Evolutionary conservation across 2,329 filamentous ascomycete genomes (phyloP).

Genomic region (Penicillium olsonii): DNA sequence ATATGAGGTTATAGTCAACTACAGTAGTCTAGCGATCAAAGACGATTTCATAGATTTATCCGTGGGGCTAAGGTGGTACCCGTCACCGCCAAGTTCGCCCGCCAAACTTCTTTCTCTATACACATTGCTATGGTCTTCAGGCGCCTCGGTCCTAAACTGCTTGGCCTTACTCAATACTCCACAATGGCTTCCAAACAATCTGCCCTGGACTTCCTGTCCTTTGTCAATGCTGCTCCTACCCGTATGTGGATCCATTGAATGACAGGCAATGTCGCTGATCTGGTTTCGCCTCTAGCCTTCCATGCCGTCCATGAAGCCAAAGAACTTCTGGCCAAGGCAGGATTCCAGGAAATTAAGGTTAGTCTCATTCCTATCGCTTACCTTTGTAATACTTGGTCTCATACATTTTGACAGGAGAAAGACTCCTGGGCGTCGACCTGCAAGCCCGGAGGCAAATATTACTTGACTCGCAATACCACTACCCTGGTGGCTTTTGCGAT

Average conservation of each 20-base stretch:
- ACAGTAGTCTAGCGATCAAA: too few species aligned
- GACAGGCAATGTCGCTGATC: constrained; percentile 7
- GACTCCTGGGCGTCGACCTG: constrained; percentile 82
- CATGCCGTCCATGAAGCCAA: constrained; percentile 85
- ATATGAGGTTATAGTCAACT: too few species aligned
- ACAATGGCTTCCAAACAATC: constrained; percentile 43
- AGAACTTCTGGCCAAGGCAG: constrained; percentile 74
- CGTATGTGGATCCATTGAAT: constrained; percentile 55
- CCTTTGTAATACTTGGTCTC: neutral
- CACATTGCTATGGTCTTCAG: constrained; percentile 12
- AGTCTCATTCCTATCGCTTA: neutral
- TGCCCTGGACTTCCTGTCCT: constrained; percentile 84
- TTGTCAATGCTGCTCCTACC: constrained; percentile 91
- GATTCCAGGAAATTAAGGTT: constrained; percentile 81
- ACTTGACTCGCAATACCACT: constrained; percentile 88
- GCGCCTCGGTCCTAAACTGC: constrained; percentile 12
- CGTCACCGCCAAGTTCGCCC: constrained; percentile 10
- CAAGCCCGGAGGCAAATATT: constrained; percentile 89
- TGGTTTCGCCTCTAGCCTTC: constrained; percentile 64
- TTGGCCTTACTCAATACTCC: constrained; percentile 18
- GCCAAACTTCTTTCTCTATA: constrained; percentile 1
- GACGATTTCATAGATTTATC: too few species aligned
- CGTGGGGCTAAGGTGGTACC: neutral
- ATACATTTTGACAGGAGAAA: constrained; percentile 62
- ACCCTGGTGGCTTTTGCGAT: constrained; percentile 92